Evolutionary conservation across 148 eudicot species (phyloP).

Genomic region (Salicornia ramosissima): DNA sequence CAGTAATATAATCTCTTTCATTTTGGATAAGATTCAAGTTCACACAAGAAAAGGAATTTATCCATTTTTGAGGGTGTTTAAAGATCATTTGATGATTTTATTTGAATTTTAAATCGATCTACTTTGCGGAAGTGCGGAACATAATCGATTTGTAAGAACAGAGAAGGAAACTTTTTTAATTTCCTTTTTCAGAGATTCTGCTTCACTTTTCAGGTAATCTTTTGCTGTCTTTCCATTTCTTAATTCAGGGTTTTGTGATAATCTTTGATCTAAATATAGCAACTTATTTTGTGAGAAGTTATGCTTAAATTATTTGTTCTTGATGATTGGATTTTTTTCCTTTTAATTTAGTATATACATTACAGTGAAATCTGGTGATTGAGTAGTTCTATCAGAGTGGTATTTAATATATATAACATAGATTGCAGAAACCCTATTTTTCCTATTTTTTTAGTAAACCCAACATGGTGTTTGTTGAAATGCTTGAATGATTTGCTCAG

Average conservation of each 20-base stretch:
- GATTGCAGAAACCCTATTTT: too few species aligned
- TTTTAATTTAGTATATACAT: neutral
- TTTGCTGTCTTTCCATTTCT: neutral
- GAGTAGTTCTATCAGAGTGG: neutral
- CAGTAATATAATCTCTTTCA: neutral
- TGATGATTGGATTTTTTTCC: neutral
- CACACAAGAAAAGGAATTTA: too few species aligned
- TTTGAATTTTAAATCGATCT: too few species aligned
- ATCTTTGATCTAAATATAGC: conserved; percentile 7
- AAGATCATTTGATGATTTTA: too few species aligned
- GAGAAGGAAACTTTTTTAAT: neutral
- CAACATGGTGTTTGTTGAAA: conserved; percentile 18
- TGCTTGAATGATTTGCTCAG: conserved; percentile 16
- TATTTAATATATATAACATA: too few species aligned
- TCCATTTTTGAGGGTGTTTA: too few species aligned
- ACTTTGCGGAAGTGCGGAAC: too few species aligned
- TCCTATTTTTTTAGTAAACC: too few species aligned
- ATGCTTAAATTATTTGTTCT: neutral
- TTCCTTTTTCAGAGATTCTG: neutral
- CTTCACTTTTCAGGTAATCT: conserved; percentile 5
- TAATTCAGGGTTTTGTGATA: conserved; percentile 3
- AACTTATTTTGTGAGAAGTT: neutral
- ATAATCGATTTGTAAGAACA: conserved; percentile 2
- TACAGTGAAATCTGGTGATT: neutral
- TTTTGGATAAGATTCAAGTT: conserved; percentile 8